Conservation (phyloP, 805 yeast genomes). For the Suhomyces canberraensis region DNA sequence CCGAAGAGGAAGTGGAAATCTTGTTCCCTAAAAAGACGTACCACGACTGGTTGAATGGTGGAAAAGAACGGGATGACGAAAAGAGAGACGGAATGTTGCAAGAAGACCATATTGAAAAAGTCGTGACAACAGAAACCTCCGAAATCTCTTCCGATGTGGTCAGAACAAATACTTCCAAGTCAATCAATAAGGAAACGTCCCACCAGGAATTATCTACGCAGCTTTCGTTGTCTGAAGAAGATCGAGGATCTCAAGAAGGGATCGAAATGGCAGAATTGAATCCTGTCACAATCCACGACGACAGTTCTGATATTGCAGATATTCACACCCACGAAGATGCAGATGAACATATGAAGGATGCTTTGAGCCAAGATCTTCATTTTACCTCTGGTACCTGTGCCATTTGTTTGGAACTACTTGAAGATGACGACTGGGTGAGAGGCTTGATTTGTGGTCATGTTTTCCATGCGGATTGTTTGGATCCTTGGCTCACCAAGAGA, state of each 20-base stretch:
- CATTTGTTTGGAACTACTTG: conserved; percentile 67
- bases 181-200: not conserved
- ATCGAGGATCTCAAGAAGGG: too few species aligned
- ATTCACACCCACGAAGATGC: too few species aligned
- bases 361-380: conserved; percentile 24
- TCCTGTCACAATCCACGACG: not conserved
- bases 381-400: conserved; percentile 73
- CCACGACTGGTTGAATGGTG: conserved; percentile 59
- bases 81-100: conserved; percentile 44
- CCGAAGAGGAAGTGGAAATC: conserved; percentile 56
- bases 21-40: conserved; percentile 59
- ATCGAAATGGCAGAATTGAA: conserved; percentile 1
- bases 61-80: conserved; percentile 48
- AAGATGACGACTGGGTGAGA: conserved; percentile 61
- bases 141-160: not conserved
- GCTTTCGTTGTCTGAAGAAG: too few species aligned
- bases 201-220: not conserved
- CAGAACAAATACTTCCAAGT: not conserved
- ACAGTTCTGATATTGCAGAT: not conserved
- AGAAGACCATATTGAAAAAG: conserved; percentile 23
- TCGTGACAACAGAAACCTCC: not conserved
- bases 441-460: conserved; percentile 81
- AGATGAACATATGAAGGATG: not conserved
- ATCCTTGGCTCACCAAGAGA: conserved; percentile 75
- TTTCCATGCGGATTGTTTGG: conserved; percentile 74